Base-by-base conservation (phyloP, 805 yeast genomes). In the Lipomyces chichibuensis region DNA sequence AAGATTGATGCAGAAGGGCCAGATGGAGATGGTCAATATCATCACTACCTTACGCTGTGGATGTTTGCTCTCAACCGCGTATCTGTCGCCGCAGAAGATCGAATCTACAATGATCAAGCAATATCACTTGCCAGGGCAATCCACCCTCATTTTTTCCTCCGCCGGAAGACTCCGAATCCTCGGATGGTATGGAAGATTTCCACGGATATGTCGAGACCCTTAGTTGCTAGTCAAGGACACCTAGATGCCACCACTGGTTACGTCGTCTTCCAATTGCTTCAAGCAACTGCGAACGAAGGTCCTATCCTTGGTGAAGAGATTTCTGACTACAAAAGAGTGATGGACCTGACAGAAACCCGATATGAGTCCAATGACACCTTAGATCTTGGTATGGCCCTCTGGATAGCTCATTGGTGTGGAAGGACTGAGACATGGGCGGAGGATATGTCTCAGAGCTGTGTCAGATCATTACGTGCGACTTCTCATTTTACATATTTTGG, bases 1-100 rank as follows among this genome's bases (percentile, higher is more conserved):
- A 56, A 56, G 59, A 27, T 13, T 32, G 49, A 56, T 56, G 59
- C 59, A 29, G 59, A 27, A 56, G 59, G 59, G 13, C 5, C 59
- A 56, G 59, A 56, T 56, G 59, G 37, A 56, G 59, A 56, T 23
- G 59, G 59, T 23, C 59, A 56, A 56, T 56, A 56, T 56, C 59
- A 56, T 56, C 59, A 56, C 32, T 56, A 56, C 46, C 59, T 56
- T 56, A 56, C 59, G n/a, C 59, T 56, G 49, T 56, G 59, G 59
- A 56, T 56, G 59, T 56, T 56, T 56, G 59, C 59, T 27, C 59
- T 56, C 59, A 56, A 56, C 49, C 59, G 59, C 8, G 32, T 56
- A 56, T 56, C 59, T 56, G 49, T 56, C 23, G 37, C 59, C 13
- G 7, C 59, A 1, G 49, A 23, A 56, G 59, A 56, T 56, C 59